Conservation (phyloP, 257 asterid genomes). For the Przewalskia tangutica region DNA sequence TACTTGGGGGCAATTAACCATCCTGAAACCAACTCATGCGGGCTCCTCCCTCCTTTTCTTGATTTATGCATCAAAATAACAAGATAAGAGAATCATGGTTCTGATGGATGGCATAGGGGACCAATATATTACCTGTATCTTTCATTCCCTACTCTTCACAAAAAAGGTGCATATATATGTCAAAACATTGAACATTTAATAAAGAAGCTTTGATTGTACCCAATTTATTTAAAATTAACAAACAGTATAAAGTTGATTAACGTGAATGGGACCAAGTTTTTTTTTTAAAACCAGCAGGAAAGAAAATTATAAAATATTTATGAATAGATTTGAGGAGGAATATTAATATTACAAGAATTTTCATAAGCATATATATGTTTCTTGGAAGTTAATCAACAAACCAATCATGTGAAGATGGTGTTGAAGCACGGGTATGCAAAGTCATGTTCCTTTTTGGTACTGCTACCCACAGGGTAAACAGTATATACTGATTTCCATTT, state of each 20-base stretch:
- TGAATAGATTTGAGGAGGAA: neutral
- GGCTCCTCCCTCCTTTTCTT: neutral
- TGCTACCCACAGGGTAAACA: neutral
- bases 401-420: conserved; percentile 11
- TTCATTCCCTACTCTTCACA: neutral
- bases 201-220: neutral
- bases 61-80: neutral
- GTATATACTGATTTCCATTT: neutral
- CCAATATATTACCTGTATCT: neutral
- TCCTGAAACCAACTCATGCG: no score
- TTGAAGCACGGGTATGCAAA: neutral
- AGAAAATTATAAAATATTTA: neutral
- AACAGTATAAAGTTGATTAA: neutral
- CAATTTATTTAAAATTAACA: neutral
- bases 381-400: conserved; percentile 11
- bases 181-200: neutral
- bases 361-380: conserved; percentile 11
- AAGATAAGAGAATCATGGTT: neutral
- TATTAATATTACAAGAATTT: neutral
- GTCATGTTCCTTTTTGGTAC: neutral
- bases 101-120: neutral
- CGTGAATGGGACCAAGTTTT: neutral
- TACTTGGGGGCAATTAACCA: no score
- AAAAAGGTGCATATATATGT: neutral
- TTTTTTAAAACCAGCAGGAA: neutral